These are phyloP conservation scores for Cairneyella variabilis DNA, from an alignment of 495 filamentous ascomycete species.

Conservation along the genomic window DNA sequence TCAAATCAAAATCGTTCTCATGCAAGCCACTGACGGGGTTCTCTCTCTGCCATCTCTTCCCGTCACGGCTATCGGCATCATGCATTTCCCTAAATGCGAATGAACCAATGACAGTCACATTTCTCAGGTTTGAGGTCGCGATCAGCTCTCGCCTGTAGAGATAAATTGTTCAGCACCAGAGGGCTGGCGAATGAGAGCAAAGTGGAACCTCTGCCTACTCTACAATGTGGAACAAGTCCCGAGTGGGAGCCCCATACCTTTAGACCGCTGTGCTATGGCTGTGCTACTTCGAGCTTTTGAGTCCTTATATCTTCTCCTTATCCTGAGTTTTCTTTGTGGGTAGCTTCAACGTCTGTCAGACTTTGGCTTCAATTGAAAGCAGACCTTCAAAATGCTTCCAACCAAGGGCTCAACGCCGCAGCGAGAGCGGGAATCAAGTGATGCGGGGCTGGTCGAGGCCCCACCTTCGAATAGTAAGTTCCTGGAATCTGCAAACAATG, in stretches of 20 bases:
- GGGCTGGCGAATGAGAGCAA: conserved; percentile 3
- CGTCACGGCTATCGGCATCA: conserved; percentile 19
- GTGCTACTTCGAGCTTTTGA: too few relatives aligned
- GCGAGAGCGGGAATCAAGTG: background rate
- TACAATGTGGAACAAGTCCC: too few relatives aligned
- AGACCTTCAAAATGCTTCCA: too few relatives aligned
- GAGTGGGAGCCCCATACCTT: too few relatives aligned
- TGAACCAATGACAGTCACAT: too few relatives aligned
- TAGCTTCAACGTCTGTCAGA: too few relatives aligned
- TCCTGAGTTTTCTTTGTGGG: too few relatives aligned
- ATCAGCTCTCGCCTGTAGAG: conserved; percentile 1
- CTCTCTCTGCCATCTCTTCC: background rate
- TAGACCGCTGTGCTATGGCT: too few relatives aligned
- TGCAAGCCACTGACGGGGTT: too few relatives aligned
- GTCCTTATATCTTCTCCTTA: background rate
- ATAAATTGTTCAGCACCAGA: too few relatives aligned
- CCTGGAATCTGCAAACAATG: background rate
- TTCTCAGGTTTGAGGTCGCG: background rate
- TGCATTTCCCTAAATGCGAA: background rate
- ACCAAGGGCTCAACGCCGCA: background rate
- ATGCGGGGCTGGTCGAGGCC: conserved; percentile 9
- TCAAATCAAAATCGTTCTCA: too few relatives aligned
- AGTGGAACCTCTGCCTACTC: background rate
- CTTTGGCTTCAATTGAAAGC: too few relatives aligned
- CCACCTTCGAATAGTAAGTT: conserved; percentile 5